Base-by-base conservation (phyloP, 73 alveolate species). In the Stentor coeruleus region DNA sequence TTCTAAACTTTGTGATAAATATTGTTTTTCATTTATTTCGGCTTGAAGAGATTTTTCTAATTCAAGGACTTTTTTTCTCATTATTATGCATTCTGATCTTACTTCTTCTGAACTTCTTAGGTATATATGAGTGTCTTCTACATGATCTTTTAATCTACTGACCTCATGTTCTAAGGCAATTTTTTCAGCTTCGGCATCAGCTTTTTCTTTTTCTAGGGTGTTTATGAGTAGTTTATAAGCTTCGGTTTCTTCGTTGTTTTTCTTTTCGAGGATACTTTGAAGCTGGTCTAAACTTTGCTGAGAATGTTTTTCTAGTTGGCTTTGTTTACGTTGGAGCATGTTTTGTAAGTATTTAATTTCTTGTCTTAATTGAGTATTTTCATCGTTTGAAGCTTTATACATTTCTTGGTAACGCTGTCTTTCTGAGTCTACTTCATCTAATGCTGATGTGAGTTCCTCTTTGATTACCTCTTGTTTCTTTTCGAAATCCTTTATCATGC, bases 241-340 rank as follows among this genome's bases (percentile, higher is more conserved):
- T 66, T 66, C 37, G 33, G 49, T 28, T 66, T 49, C 28, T 49
- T 49, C 66, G 28, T 11, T 15, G 33, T 20, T 20, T 66, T 66
- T 66, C 2, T 31, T 66, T 0, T 31, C 79, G 0, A 66, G 11
- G n/a, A 66, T 66, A 20, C 33, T 31, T 33, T 66, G 79, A 0
- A 66, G n/a, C 37, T 20, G n/a, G n/a, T 66, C 79, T 26, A 66
- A 33, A 31, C 40, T 66, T 2, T 66, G 40, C 79, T 66, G 79
- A 0, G 79, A 66, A 31, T 66, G 79, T 66, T 66, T 66, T 66
- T 66, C 79, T 26, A 66, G 79, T 31, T 66, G 79, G n/a, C 33
- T 20, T 33, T 66, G 79, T 2, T 66, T 66, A 26, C 79, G 36
- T 33, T 66, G 40, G 49, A 66, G 39, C 79, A 66, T 66, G 79